Evolutionary conservation across 768 basidiomycete species (phyloP).

Genomic region (Pulveroboletus ravenelii): DNA sequence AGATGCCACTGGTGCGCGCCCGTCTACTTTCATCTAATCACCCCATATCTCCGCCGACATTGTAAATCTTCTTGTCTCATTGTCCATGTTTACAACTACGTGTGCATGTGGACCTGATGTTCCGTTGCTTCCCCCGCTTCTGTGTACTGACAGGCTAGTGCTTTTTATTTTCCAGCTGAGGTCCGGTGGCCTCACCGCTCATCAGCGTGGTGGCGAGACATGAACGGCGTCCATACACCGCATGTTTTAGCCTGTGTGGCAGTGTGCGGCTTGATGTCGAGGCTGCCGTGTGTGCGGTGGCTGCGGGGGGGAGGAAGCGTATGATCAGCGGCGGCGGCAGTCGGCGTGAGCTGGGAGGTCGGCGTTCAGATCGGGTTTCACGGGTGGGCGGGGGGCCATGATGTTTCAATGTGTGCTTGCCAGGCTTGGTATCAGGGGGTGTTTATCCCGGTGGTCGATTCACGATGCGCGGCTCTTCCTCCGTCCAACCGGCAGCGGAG

Average conservation of each 20-base stretch:
- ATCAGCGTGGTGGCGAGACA: conserved; percentile 4
- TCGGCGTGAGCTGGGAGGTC: not conserved
- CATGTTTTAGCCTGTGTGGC: conserved; percentile 11
- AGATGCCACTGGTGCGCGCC: not conserved
- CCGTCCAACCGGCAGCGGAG: not conserved
- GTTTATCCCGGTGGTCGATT: no score
- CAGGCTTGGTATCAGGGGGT: no score
- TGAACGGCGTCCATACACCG: conserved; percentile 2
- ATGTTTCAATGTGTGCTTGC: not conserved
- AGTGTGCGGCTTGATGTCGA: conserved; percentile 1
- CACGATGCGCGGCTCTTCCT: no score
- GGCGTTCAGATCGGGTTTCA: not conserved
- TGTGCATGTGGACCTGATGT: no score
- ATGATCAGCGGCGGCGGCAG: conserved; percentile 3
- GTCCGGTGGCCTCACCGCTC: not conserved
- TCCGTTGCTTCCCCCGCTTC: no score
- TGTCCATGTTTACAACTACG: not conserved
- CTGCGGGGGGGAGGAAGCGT: conserved; percentile 22
- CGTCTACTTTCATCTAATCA: no score
- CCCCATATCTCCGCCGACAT: conserved; percentile 17
- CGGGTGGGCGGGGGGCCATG: not conserved
- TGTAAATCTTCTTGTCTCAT: conserved; percentile 8
- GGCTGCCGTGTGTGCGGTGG: conserved; percentile 20
- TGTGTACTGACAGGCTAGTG: no score
- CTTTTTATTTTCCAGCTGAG: not conserved